Conservation (phyloP, 1,284 basidiomycete genomes). For the Filobasidium uniguttulatum region DNA sequence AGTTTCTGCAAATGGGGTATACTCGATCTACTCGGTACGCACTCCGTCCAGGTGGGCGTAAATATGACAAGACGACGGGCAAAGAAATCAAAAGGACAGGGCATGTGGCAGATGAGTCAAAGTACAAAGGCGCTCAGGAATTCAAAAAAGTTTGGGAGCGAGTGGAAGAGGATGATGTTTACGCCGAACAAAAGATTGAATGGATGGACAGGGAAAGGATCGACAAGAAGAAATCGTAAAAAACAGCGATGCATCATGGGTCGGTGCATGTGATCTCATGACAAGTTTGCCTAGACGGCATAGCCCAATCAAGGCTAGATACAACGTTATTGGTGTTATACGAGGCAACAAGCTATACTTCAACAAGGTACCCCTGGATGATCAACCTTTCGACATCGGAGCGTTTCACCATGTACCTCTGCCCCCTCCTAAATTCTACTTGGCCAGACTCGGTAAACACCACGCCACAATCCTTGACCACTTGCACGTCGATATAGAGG, state of each 20-base stretch:
- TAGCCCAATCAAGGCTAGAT: too few species aligned
- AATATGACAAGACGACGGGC: slow-evolving; percentile 17
- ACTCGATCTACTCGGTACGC: slow-evolving; percentile 25
- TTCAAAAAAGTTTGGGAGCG: slow-evolving; percentile 17
- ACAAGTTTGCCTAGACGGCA: too few species aligned
- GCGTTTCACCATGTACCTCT: slow-evolving; percentile 69
- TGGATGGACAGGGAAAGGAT: slow-evolving; percentile 11
- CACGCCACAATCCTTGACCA: slow-evolving; percentile 64
- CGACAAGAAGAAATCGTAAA: slow-evolving; percentile 2
- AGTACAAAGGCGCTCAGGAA: slow-evolving; percentile 19
- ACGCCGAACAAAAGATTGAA: slow-evolving; percentile 15
- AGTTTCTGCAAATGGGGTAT: slow-evolving; percentile 26
- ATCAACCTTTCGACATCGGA: slow-evolving; percentile 83
- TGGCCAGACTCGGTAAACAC: slow-evolving; percentile 74
- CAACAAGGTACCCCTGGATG: slow-evolving; percentile 75
- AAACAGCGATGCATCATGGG: too few species aligned
- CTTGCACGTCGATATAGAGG: slow-evolving; percentile 36
- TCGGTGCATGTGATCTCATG: too few species aligned
- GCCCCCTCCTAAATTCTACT: slow-evolving; percentile 76
- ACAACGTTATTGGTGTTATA: too few species aligned
- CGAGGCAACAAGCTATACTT: too few species aligned
- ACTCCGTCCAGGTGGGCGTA: slow-evolving; percentile 19
- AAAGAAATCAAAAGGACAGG: slow-evolving; percentile 19
- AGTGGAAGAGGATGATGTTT: slow-evolving; percentile 18
- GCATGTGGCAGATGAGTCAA: slow-evolving; percentile 19